Percentiles rank a stretch among this genome's conserved stretches.
These are phyloP conservation scores for Talaromyces sp. DNA, from an alignment of 2,329 filamentous ascomycete species.

Conservation along the genomic window DNA sequence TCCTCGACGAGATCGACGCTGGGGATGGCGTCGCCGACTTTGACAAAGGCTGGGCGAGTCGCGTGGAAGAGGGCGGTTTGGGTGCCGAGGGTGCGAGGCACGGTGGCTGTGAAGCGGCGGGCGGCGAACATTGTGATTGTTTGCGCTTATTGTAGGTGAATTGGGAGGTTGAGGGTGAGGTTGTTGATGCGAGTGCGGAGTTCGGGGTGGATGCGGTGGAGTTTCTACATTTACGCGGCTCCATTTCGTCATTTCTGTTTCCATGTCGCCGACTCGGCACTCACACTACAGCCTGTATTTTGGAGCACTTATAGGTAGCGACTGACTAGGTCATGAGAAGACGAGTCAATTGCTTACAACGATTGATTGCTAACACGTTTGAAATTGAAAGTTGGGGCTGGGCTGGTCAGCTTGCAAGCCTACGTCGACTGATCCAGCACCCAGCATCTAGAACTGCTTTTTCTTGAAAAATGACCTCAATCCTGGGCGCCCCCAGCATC, in stretches of 20 bases:
- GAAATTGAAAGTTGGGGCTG: not conserved
- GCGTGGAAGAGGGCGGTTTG: conserved; percentile 40
- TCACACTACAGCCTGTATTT: too few species aligned
- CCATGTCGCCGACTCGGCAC: not conserved
- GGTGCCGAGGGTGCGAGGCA: conserved; percentile 32
- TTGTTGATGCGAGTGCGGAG: conserved; percentile 1
- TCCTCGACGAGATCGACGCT: conserved; percentile 74
- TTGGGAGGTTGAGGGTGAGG: not conserved
- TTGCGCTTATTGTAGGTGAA: not conserved
- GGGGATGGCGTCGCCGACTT: conserved; percentile 77
- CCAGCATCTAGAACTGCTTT: not conserved
- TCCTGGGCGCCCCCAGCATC: not conserved
- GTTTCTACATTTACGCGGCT: not conserved
- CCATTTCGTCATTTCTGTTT: conserved; percentile 3
- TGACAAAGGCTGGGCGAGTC: conserved; percentile 54
- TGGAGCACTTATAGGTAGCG: too few species aligned
- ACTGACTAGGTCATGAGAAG: not conserved
- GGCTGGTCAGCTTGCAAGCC: not conserved
- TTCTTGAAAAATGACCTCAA: not conserved
- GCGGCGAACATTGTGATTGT: conserved; percentile 36
- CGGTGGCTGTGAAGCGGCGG: conserved; percentile 35
- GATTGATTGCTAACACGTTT: not conserved
- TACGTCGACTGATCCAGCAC: not conserved
- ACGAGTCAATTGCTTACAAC: not conserved
- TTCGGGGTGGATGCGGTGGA: not conserved